Conservation (phyloP, 805 yeast genomes). For the Debaryomyces hansenii region DNA sequence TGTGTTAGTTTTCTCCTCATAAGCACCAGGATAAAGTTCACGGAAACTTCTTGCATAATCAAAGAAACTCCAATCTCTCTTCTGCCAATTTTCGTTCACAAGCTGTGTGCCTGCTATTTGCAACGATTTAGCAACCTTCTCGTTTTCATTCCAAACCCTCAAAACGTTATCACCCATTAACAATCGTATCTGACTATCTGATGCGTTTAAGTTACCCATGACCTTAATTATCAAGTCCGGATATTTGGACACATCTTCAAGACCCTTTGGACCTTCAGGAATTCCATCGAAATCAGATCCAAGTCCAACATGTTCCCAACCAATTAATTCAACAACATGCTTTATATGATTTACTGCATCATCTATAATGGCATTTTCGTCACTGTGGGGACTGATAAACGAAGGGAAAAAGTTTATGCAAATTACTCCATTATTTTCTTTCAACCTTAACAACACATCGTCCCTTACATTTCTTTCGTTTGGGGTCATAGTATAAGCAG, state of each 20-base stretch:
- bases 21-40: constrained; percentile 36
- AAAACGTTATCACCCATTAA: constrained; percentile 48
- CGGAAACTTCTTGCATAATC: constrained; percentile 34
- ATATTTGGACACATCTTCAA: constrained; percentile 58
- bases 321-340: constrained; percentile 43
- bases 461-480: constrained; percentile 30
- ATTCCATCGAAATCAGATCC: constrained; percentile 59
- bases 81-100: constrained; percentile 42
- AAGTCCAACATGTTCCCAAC: constrained; percentile 53
- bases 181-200: constrained; percentile 43
- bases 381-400: constrained; percentile 29
- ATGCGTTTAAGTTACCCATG: constrained; percentile 35
- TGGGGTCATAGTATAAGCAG: constrained; percentile 39
- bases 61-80: constrained; percentile 42
- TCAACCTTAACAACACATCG: constrained; percentile 33
- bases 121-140: constrained; percentile 11
- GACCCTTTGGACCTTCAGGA: constrained; percentile 46
- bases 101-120: constrained; percentile 21
- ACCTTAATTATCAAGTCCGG: constrained; percentile 42
- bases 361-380: constrained; percentile 35
- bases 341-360: constrained; percentile 48
- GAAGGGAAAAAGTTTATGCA: constrained; percentile 47
- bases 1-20: background rate
- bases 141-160: constrained; percentile 49
- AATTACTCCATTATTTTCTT: constrained; percentile 47